phyloP scores from a whole-genome alignment of 169 alveolate species.

The Cryptosporidium bovis region DNA sequence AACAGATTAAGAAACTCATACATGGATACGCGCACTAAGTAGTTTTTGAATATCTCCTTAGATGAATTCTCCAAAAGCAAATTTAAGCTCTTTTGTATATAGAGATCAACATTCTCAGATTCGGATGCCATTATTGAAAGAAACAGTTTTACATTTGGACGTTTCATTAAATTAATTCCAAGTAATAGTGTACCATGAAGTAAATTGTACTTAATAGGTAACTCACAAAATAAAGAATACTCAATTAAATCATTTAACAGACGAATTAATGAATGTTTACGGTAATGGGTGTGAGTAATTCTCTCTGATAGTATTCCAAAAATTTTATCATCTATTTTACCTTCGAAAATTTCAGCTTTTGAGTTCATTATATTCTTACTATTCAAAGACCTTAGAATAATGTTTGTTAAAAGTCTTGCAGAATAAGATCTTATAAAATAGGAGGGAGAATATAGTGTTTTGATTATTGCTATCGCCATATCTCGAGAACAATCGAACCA shows the following conservation, averaged over 20 bases:
- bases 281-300: not conserved
- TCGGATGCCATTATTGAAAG: not conserved
- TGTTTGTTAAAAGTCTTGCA: conserved; percentile 17
- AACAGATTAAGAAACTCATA: conserved; percentile 13
- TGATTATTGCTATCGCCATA: conserved; percentile 38
- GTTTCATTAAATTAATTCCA: conserved; percentile 6
- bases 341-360: conserved; percentile 1
- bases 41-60: not conserved
- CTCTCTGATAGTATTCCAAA: not conserved
- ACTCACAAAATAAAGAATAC: not conserved
- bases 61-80: not conserved
- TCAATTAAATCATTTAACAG: conserved; percentile 22
- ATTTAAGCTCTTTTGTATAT: not conserved
- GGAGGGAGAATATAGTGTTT: conserved; percentile 16
- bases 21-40: not conserved
- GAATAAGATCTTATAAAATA: conserved; percentile 40
- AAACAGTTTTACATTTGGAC: conserved; percentile 3
- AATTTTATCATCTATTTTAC: not conserved
- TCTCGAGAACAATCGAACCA: conserved; percentile 47
- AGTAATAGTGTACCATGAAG: conserved; percentile 36
- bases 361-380: not conserved
- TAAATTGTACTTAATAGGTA: conserved; percentile 12
- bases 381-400: conserved; percentile 29
- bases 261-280: not conserved
- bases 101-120: not conserved